A percentile compares a stretch with the other conserved stretches of the same genome.
Evolutionary conservation across 495 filamentous ascomycete species (phyloP).

Genomic region (Pseudoneurospora amorphoporcata): DNA sequence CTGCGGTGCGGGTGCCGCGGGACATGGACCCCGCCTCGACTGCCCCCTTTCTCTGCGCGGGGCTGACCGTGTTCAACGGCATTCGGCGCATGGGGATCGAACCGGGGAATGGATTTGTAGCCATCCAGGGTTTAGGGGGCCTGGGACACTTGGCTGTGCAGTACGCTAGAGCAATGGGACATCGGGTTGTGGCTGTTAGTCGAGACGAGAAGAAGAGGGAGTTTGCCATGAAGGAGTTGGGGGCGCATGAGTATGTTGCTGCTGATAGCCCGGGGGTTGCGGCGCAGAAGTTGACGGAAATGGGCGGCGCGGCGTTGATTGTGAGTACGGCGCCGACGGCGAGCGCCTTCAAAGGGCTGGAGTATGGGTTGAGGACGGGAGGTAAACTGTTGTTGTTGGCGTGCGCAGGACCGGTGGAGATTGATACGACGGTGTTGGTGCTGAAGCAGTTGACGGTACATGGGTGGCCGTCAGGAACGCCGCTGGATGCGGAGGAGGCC

Average conservation of each 20-base stretch:
- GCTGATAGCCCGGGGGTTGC: no score
- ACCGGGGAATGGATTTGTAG: conserved; percentile 44
- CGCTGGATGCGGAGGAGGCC: no score
- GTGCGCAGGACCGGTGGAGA: no score
- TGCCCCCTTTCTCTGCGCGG: conserved; percentile 58
- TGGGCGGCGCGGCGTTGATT: no score
- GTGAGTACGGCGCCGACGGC: no score
- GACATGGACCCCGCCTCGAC: conserved; percentile 45
- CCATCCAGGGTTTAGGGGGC: conserved; percentile 51
- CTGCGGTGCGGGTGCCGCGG: conserved; percentile 46
- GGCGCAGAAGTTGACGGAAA: no score
- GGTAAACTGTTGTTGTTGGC: no score
- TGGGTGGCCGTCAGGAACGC: no score
- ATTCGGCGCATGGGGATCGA: conserved; percentile 49
- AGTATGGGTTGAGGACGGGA: no score
- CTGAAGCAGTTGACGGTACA: no score
- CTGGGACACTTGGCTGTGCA: conserved; percentile 57
- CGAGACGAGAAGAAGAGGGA: conserved; percentile 42
- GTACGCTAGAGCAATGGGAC: conserved; percentile 52
- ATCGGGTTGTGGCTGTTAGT: conserved; percentile 49
- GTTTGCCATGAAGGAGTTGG: conserved; percentile 45
- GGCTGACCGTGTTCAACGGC: conserved; percentile 58
- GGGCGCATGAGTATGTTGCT: conserved; percentile 56
- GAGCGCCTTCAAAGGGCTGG: no score
- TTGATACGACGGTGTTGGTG: no score